Evolutionary conservation across 768 basidiomycete genomes (phyloP), one percentile per base, ranked within the genome.

Genomic region (Galerina marginata): DNA sequence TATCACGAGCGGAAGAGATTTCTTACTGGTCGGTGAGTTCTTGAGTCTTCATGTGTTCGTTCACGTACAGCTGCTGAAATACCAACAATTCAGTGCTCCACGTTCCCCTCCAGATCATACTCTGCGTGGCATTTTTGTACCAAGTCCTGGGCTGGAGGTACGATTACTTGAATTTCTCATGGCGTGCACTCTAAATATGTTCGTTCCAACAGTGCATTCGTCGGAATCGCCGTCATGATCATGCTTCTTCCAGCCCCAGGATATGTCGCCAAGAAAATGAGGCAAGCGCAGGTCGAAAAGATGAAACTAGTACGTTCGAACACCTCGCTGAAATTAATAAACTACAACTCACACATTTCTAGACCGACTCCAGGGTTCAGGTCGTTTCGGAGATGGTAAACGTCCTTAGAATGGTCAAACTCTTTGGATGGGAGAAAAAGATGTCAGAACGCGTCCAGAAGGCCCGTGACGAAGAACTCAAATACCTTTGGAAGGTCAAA

Each of bases 371-470:
- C n/a, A 76, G 89, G 37, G 82, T 90, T 1, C 84, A 87, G 65
- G 74, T 74, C 7, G 81, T 89, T 46, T 84, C 85, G 11, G 88
- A 90, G 74, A 77, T 84, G 82, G 77, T 86, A 68, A 80, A 78
- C 58, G 79, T 83, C 25, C 68, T 88, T 12, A 82, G 87, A 20
- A 88, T 89, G 83, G 76, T 89, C 68, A 91, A 91, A 72, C 73
- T 91, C 46, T 90, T 92, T 65, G 90, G 80, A 12, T 83, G 90
- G 81, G 81, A 87, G 79, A 80, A 82, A 54, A 80, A 83, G 46
- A 81, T 88, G 67, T 75, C 81, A 39, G 70, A 79, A 10, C 78
- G 77, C 52, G 75, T 92, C 43, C 72, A 77, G 20, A 78, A 81
- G 44, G 84, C 85, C 63, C 82, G 90, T 58, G 82, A 88, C 46